phyloP scores from a whole-genome alignment of 2,329 filamentous ascomycete species.

The Corynespora cassiicola region DNA sequence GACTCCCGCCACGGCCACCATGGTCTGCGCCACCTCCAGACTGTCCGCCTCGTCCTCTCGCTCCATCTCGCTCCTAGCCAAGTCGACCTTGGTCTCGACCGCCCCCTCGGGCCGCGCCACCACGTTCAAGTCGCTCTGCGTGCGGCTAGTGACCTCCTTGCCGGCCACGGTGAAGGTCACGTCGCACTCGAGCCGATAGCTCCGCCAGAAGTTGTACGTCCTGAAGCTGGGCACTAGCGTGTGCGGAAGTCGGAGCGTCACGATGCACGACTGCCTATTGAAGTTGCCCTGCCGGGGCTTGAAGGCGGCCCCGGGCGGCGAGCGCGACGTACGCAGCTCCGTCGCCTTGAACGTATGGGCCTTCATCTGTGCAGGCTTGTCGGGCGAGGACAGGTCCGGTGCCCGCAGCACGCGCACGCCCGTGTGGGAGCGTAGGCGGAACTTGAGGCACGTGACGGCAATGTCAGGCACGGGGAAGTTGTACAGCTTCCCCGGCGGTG shows the following conservation, averaged over 20 bases:
- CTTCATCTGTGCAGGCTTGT: slow-evolving; percentile 1
- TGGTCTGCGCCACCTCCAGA: slow-evolving; percentile 11
- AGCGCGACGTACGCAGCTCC: slow-evolving; percentile 6
- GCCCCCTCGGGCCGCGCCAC: slow-evolving; percentile 9
- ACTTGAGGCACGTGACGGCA: slow-evolving; percentile 3
- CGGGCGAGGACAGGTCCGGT: background rate
- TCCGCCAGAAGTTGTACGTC: slow-evolving; percentile 20
- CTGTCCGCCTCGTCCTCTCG: slow-evolving; percentile 10
- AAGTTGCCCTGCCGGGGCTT: slow-evolving; percentile 12
- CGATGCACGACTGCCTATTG: slow-evolving; percentile 11
- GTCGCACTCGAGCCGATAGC: slow-evolving; percentile 14
- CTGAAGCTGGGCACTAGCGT: slow-evolving; percentile 16
- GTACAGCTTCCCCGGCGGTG: slow-evolving; percentile 17
- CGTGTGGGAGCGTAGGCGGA: slow-evolving; percentile 13
- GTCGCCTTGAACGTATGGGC: slow-evolving; percentile 11
- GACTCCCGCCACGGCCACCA: no score
- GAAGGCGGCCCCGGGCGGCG: slow-evolving; percentile 6
- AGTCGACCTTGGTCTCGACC: no score
- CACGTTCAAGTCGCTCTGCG: slow-evolving; percentile 18
- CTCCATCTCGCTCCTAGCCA: slow-evolving; percentile 1
- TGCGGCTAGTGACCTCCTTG: slow-evolving; percentile 8
- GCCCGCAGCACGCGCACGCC: slow-evolving; percentile 12
- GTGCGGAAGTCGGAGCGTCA: slow-evolving; percentile 8
- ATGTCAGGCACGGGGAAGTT: slow-evolving; percentile 23
- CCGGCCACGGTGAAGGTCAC: slow-evolving; percentile 13